A percentile compares a stretch with the other conserved stretches of the same genome.
These are phyloP conservation scores for Nitzschia inconspicua DNA, from an alignment of 108 stramenopile species.

Conservation along the genomic window DNA sequence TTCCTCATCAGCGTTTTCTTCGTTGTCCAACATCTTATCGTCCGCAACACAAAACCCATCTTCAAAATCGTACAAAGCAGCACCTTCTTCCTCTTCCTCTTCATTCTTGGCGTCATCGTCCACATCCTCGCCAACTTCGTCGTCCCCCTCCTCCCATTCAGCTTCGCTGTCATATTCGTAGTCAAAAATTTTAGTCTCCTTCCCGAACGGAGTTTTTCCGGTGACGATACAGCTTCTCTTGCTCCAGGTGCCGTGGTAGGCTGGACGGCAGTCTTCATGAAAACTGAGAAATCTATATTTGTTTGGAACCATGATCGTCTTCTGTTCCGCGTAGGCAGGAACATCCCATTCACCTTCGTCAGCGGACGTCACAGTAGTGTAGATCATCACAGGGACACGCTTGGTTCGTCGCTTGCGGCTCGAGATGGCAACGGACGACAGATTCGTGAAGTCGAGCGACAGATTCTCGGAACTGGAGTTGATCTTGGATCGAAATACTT, in stretches of 20 bases:
- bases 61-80: conserved; percentile 44
- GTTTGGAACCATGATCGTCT: conserved; percentile 59
- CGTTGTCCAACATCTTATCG: conserved; percentile 41
- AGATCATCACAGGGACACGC: conserved; percentile 25
- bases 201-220: conserved; percentile 69
- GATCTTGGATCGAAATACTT: conserved; percentile 41
- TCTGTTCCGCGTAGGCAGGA: conserved; percentile 72
- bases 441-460: conserved; percentile 12
- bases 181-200: conserved; percentile 64
- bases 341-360: conserved; percentile 16
- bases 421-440: conserved; percentile 16
- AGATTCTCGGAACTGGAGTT: conserved; percentile 8
- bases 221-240: conserved; percentile 69
- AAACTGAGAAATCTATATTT: conserved; percentile 81
- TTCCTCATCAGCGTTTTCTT: conserved; percentile 73
- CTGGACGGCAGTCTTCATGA: conserved; percentile 79
- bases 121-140: conserved; percentile 79
- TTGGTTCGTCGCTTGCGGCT: conserved; percentile 29
- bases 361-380: conserved; percentile 28
- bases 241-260: conserved; percentile 91
- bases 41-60: conserved; percentile 82
- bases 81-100: conserved; percentile 62
- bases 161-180: conserved; percentile 90
- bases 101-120: conserved; percentile 55
- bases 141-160: conserved; percentile 91